A percentile compares a stretch with the other conserved stretches of the same genome.
These are phyloP conservation scores for Septoria linicola DNA, from an alignment of 2,329 filamentous ascomycete species.

Conservation along the genomic window DNA sequence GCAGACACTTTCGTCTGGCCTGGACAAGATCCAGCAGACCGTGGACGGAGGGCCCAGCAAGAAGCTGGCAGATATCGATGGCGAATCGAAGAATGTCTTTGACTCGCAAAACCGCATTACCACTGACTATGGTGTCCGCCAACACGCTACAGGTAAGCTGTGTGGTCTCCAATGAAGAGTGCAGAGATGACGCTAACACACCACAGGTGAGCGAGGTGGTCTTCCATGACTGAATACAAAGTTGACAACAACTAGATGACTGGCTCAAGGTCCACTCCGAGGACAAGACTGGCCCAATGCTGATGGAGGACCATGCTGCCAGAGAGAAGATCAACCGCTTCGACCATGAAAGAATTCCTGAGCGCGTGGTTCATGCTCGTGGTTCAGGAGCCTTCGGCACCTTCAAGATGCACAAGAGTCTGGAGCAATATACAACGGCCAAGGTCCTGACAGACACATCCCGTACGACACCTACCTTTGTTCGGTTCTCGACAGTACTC, in stretches of 20 bases:
- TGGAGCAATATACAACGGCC: constrained; percentile 62
- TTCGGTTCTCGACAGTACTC: constrained; percentile 76
- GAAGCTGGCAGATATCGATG: constrained; percentile 63
- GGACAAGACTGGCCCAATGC: constrained; percentile 63
- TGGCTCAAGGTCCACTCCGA: constrained; percentile 68
- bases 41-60: constrained; percentile 37
- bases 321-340: constrained; percentile 78
- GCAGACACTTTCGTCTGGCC: constrained; percentile 25
- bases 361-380: constrained; percentile 66
- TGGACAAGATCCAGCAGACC: constrained; percentile 34
- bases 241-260: constrained; percentile 54
- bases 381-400: constrained; percentile 65
- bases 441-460: constrained; percentile 67
- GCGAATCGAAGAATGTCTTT: constrained; percentile 59
- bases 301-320: constrained; percentile 70
- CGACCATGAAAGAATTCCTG: constrained; percentile 70
- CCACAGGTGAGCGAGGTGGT: constrained; percentile 54
- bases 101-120: constrained; percentile 62
- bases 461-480: constrained; percentile 64
- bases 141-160: constrained; percentile 58
- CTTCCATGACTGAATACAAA: no score
- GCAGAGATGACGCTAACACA: constrained; percentile 68
- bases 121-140: constrained; percentile 73
- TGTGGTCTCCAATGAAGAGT: no score
- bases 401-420: constrained; percentile 65